These are phyloP conservation scores for Dothistroma septosporum DNA, from an alignment of 2,329 filamentous ascomycete species.

Conservation along the genomic window DNA sequence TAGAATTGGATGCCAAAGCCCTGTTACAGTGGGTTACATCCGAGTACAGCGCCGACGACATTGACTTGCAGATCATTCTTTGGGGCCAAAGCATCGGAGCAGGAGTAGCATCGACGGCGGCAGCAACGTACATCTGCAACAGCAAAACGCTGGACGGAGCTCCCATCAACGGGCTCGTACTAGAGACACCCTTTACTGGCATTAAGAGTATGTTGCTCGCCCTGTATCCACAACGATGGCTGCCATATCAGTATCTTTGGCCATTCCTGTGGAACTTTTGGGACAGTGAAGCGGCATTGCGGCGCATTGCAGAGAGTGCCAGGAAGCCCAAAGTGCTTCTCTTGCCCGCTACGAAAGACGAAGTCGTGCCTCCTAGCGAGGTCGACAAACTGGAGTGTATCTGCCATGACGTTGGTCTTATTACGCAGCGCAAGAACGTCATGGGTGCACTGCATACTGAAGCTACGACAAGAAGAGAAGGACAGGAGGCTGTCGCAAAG, in stretches of 20 bases:
- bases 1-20: conserved; percentile 64
- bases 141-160: conserved; percentile 24
- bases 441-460: conserved; percentile 50
- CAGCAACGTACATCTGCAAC: conserved; percentile 43
- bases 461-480: conserved; percentile 41
- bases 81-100: conserved; percentile 78
- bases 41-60: conserved; percentile 29
- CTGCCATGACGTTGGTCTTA: conserved; percentile 35
- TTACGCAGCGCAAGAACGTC: conserved; percentile 39
- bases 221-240: conserved; percentile 73
- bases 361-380: conserved; percentile 57
- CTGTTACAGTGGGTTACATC: conserved; percentile 59
- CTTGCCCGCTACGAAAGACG: conserved; percentile 55
- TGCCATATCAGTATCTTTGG: conserved; percentile 71
- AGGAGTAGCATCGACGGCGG: conserved; percentile 63
- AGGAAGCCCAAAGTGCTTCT: conserved; percentile 43
- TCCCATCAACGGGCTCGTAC: conserved; percentile 50
- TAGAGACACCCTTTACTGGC: conserved; percentile 74
- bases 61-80: conserved; percentile 51
- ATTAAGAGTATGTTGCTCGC: conserved; percentile 66
- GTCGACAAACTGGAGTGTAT: conserved; percentile 49
- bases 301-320: conserved; percentile 33
- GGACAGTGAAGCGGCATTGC: conserved; percentile 45
- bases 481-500: conserved; percentile 37
- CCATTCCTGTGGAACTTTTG: conserved; percentile 65